Percentiles rank a stretch among this genome's conserved stretches.
Evolutionary conservation across 352 stramenopile species (phyloP).

Genomic region (Globisporangium sylvaticum): DNA sequence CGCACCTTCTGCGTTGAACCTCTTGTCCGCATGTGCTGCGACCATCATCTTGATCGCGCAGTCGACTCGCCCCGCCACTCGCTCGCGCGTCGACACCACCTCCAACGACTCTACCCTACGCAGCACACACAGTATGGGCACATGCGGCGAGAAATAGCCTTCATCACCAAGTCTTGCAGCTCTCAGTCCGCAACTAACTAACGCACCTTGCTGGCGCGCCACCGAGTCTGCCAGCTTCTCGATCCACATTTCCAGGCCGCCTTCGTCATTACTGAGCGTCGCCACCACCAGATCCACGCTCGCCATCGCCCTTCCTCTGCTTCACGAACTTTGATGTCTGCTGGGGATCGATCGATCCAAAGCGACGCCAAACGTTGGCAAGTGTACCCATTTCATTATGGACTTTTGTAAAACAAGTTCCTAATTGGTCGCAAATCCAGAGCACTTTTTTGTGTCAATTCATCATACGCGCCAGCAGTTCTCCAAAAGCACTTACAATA

Average conservation of each 20-base stretch:
- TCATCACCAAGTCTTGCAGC: background rate
- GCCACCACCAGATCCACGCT: conserved; percentile 1
- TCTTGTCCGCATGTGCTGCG: conserved; percentile 6
- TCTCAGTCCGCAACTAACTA: background rate
- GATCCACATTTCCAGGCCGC: conserved; percentile 21
- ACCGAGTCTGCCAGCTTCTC: conserved; percentile 37
- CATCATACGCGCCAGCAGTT: too few relatives aligned
- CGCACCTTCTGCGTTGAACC: conserved; percentile 21
- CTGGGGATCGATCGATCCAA: background rate
- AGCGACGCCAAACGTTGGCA: conserved; percentile 1
- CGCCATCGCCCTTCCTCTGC: background rate
- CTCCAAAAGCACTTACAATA: too few relatives aligned
- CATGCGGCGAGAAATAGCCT: background rate
- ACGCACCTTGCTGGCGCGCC: conserved; percentile 20
- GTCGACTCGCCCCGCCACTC: conserved; percentile 16
- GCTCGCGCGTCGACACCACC: conserved; percentile 13
- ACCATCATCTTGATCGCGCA: conserved; percentile 12
- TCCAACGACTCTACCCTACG: conserved; percentile 23
- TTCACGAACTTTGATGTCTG: background rate
- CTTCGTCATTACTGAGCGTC: background rate
- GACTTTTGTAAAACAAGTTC: too few relatives aligned
- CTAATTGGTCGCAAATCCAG: too few relatives aligned
- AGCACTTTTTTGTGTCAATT: too few relatives aligned
- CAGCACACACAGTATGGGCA: background rate
- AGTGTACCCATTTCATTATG: conserved; percentile 2